These are phyloP conservation scores for Hyaloraphidium curvatum DNA, from an alignment of 192 early-diverging fungal genomes.

Conservation along the genomic window DNA sequence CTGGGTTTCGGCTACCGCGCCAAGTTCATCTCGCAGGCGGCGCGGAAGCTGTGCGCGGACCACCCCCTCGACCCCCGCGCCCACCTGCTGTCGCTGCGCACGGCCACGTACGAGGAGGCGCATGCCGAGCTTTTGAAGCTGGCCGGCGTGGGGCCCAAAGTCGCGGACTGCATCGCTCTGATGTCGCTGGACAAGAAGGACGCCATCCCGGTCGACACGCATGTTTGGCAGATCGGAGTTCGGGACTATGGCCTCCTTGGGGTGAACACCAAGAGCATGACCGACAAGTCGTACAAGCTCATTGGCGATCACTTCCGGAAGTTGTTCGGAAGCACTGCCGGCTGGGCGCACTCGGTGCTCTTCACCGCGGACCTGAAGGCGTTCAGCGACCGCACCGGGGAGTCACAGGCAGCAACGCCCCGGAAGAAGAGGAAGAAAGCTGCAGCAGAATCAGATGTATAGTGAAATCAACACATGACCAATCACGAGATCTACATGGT, in stretches of 20 bases:
- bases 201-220: slow-evolving; percentile 78
- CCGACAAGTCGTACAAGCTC: slow-evolving; percentile 37
- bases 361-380: slow-evolving; percentile 22
- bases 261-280: slow-evolving; percentile 38
- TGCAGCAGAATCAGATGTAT: too few species aligned
- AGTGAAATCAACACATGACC: too few species aligned
- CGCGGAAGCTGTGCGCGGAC: slow-evolving; percentile 23
- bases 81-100: slow-evolving; percentile 47
- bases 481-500: too few species aligned
- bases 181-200: slow-evolving; percentile 74
- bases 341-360: slow-evolving; percentile 57
- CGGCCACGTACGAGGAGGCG: slow-evolving; percentile 28
- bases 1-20: slow-evolving; percentile 93
- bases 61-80: slow-evolving; percentile 19
- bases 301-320: slow-evolving; percentile 50
- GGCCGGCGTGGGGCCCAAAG: slow-evolving; percentile 79
- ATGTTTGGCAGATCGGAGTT: slow-evolving; percentile 87
- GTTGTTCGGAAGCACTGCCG: slow-evolving; percentile 59
- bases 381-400: slow-evolving; percentile 14
- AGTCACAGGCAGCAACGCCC: too few species aligned
- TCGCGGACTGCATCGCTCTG: slow-evolving; percentile 88
- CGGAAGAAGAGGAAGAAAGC: too few species aligned
- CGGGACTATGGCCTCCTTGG: slow-evolving; percentile 50
- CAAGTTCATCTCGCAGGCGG: slow-evolving; percentile 67
- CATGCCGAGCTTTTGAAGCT: slow-evolving; percentile 44